phyloP scores from a whole-genome alignment of 495 filamentous ascomycete genomes.

The Xylona heveae region DNA sequence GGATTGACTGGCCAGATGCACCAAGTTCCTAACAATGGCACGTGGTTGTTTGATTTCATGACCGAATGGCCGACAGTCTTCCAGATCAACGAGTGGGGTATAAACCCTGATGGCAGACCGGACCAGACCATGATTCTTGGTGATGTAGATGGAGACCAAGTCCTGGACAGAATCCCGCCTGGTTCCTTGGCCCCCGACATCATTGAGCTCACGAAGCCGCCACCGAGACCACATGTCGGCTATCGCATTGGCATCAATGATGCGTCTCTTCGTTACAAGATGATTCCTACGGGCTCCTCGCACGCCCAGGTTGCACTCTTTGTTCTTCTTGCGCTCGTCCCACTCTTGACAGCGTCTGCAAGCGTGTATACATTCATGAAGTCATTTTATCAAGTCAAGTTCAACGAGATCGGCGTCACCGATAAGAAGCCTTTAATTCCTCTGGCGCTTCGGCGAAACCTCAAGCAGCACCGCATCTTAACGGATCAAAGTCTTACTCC shows the following conservation, averaged over 20 bases:
- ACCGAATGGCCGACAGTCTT: slow-evolving; percentile 41
- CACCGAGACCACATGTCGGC: slow-evolving; percentile 30
- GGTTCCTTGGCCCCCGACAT: slow-evolving; percentile 30
- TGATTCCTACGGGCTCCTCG: slow-evolving; percentile 31
- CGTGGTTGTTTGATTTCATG: slow-evolving; percentile 41
- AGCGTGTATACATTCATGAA: slow-evolving; percentile 39
- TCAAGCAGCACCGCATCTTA: slow-evolving; percentile 3
- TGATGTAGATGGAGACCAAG: slow-evolving; percentile 36
- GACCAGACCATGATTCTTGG: slow-evolving; percentile 36
- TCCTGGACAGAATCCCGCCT: slow-evolving; percentile 43
- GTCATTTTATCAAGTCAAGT: slow-evolving; percentile 49
- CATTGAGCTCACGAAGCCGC: slow-evolving; percentile 38
- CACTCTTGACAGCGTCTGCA: slow-evolving; percentile 24
- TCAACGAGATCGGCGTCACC: slow-evolving; percentile 41
- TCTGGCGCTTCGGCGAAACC: not conserved
- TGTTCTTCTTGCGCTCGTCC: slow-evolving; percentile 33
- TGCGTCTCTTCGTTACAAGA: slow-evolving; percentile 25
- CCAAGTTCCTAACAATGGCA: slow-evolving; percentile 32
- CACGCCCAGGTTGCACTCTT: slow-evolving; percentile 36
- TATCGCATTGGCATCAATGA: slow-evolving; percentile 38
- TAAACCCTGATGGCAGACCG: slow-evolving; percentile 41
- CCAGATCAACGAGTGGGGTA: slow-evolving; percentile 49
- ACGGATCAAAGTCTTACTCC: not conserved
- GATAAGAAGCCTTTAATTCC: slow-evolving; percentile 1
- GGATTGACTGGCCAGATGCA: no score